Base-by-base conservation (phyloP, 2,329 filamentous ascomycete species). In the Balansia obtecta region DNA sequence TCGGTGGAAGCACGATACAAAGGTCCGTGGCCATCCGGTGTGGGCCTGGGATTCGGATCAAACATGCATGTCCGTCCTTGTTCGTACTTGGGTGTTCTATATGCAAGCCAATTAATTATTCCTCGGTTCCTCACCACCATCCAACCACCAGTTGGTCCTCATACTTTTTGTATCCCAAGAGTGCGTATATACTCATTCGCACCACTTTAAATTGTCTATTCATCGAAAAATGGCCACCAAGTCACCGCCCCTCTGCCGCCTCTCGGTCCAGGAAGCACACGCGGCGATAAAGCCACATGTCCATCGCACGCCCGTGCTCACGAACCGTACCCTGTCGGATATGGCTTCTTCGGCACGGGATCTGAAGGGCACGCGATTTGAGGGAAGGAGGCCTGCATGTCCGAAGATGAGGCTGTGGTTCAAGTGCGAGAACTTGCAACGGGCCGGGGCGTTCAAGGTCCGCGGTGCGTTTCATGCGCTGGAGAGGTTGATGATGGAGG, bases 401-500 rank as follows among this genome's bases (percentile, higher is more conserved):
- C 88, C 88, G 0, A 78, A 70, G 46, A 70, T 95, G 39, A 74
- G 80, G 12, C 74, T 97, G 48, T 93, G 87, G 72, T 95, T 97
- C 78, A 97, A 97, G 71, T 94, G 88, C 67, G 91, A 97, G 73
- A 96, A 96, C 66, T 72, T 88, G 52, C 93, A 97, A 71, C 81
- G 82, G 50, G 82, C 94, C 50, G 93, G 91, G 48, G 91, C 91
- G 1, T 97, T 97, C 73, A 97, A 97, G 70, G 85, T 82, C 15
- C 75, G 91, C 7, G 93, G 91, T 5, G 91, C 90, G 0, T 96
- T 95, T 59, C 88, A 96, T 66, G 89, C 90, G 0, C 63, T 95
- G 38, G 76, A 82, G 60, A 69, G 85, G 51, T 68, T 95, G 61
- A 80, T 84, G 62, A 66, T 64, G 55, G 77, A 82, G 58, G 69